Base-by-base conservation (phyloP, 108 stramenopile species). In the Nitzschia inconspicua region DNA sequence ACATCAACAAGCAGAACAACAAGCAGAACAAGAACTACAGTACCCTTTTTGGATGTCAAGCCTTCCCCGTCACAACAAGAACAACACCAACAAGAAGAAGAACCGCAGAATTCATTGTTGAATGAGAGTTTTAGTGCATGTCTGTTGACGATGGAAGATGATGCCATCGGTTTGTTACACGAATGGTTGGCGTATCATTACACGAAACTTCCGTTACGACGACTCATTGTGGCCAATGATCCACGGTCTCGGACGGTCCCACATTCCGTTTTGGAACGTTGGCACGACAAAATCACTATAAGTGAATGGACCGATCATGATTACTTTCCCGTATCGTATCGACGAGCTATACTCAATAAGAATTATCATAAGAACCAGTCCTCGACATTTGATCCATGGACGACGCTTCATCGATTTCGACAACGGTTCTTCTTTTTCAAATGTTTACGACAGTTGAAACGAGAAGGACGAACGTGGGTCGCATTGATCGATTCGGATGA, bases 161-260 rank as follows among this genome's bases (percentile, higher is more conserved):
- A 75, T 65, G 43, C 36, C 29, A n/a, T n/a, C n/a, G n/a, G 37
- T 39, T n/a, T 11, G 11, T 39, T 39, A 0, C 11, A 14, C 18
- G 46, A 47, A 52, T 16, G 66, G 66, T 22, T 68, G 14, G 66
- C 66, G 6, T 68, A 42, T 36, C 66, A 68, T 30, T 68, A 68
- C 36, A 36, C 50, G 6, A 58, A 68, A 3, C 41, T 81, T 14
- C 84, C 84, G 14, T 60, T 85, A 0, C 58, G 78, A 0, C 64
- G 78, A 31, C 31, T 85, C 10, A 67, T 76, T 47, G 68, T 85
- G 4, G 78, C 80, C n/a, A 52, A 78, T 3, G 84, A 85, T 69
- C 84, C 84, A 5, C 40, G 57, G 16, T 37, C 50, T 1, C 26
- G 43, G 55, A 76, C 75, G 0, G 41, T 59, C 10, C 75, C 75